phyloP scores from a whole-genome alignment of 1,139 yeast species.

The Geotrichum aggregatum region DNA sequence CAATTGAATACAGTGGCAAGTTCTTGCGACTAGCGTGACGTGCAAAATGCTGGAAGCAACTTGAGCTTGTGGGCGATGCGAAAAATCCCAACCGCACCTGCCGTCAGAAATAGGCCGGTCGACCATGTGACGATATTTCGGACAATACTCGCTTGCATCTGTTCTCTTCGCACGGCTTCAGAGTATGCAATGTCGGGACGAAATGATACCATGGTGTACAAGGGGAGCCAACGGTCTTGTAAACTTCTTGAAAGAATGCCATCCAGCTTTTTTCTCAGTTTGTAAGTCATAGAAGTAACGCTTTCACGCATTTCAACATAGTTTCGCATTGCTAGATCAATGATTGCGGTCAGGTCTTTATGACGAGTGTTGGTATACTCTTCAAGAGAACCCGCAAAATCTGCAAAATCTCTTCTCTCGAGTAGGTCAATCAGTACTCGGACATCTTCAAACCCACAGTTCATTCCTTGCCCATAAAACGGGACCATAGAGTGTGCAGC shows the following conservation, averaged over 20 bases:
- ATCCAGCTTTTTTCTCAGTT: conserved; percentile 66
- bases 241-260: conserved; percentile 54
- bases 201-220: conserved; percentile 90
- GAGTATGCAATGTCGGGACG: conserved; percentile 78
- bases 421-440: conserved; percentile 57
- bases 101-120: conserved; percentile 12
- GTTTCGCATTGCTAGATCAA: conserved; percentile 73
- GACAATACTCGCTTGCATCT: conserved; percentile 44
- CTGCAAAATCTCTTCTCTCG: conserved; percentile 42
- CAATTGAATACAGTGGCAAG: not conserved
- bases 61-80: conserved; percentile 18
- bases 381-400: conserved; percentile 51
- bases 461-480: conserved; percentile 95
- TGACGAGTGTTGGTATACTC: conserved; percentile 56
- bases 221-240: conserved; percentile 70
- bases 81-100: conserved; percentile 8
- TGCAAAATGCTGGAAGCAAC: conserved; percentile 12
- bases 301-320: conserved; percentile 84
- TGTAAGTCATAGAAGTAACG: conserved; percentile 62
- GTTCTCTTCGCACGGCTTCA: conserved; percentile 54
- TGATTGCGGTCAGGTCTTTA: conserved; percentile 67
- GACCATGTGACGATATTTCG: conserved; percentile 17
- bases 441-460: conserved; percentile 92
- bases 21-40: not conserved
- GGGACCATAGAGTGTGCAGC: conserved; percentile 98